Conservation (phyloP, 2,329 filamentous ascomycete species). For the Drechslerella stenobrocha region DNA sequence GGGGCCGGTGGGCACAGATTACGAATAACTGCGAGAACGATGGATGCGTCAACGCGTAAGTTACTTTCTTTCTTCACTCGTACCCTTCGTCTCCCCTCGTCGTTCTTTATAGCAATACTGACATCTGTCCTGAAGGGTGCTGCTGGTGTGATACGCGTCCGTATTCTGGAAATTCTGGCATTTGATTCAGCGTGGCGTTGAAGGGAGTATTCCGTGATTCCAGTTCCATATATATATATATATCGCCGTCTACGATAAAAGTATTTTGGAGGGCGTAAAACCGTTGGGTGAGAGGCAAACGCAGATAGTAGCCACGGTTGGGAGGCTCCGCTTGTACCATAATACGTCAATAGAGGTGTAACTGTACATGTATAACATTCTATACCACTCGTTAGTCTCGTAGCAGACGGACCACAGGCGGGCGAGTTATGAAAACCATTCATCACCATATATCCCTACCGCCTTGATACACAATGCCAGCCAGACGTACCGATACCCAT, state of each 20-base stretch:
- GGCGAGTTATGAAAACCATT: too few species aligned
- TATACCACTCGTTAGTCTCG: not conserved
- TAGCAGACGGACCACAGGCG: too few species aligned
- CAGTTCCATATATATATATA: conserved; percentile 3
- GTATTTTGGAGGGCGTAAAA: not conserved
- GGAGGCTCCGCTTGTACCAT: too few species aligned
- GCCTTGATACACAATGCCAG: too few species aligned
- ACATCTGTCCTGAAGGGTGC: conserved; percentile 19
- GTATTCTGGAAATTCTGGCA: conserved; percentile 1
- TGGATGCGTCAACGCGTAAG: conserved; percentile 64
- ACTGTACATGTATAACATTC: too few species aligned
- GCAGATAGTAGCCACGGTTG: too few species aligned
- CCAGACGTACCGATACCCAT: too few species aligned
- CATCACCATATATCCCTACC: too few species aligned
- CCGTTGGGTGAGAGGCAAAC: too few species aligned
- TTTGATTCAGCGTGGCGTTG: conserved; percentile 27
- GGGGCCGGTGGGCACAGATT: conserved; percentile 81
- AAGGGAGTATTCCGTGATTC: conserved; percentile 17
- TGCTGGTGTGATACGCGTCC: conserved; percentile 27
- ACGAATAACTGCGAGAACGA: conserved; percentile 66
- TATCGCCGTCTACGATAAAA: not conserved
- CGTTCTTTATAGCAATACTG: conserved; percentile 10
- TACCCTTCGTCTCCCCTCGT: not conserved
- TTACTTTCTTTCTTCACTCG: conserved; percentile 24
- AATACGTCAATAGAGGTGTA: too few species aligned